Base-by-base conservation (phyloP, 306 rosid genomes). In the Astragalus glycyphyllos region DNA sequence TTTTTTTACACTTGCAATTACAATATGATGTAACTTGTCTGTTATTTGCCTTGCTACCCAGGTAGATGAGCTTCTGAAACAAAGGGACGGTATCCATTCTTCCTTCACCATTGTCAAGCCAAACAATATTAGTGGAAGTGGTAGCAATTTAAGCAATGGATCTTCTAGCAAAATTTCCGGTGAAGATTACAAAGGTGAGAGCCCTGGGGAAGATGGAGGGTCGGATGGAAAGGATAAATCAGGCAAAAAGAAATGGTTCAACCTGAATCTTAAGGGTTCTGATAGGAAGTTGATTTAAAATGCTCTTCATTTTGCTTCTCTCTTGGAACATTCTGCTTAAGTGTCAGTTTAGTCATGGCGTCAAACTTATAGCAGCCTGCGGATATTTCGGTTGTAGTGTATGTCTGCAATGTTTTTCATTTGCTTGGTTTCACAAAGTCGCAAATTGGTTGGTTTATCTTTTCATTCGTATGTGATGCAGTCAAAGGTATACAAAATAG, bases 51-150 rank as follows among this genome's bases (percentile, higher is more conserved):
- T 76, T 26, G 53, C 40, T 56, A 40, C 60, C 11, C 96, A 95
- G 99, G 99, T 95, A 9, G 99, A 91, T 29, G 99, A 95, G 83
- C 91, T 95, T 81, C 91, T 95, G 81, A 95, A 89, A 85, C 91
- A 89, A 80, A 82, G 97, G 74, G 99, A 95, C 57, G 60, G 62
- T 56, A 91, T 91, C 77, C 97, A 95, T 46, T 87, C 91, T 20
- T 60, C 99, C 53, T 95, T 95, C 73, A 84, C 95, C 2, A 80
- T 86, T 58, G 71, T 73, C 1, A 83, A 72, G 76, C 14, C 84
- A 42, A 9, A 10, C 71, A 82, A 9, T 71, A 65, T 47, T 9
- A 79, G 68, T 10, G 92, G 80, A 67, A 77, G 75, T 58, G 77
- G 76, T 62, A 82, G 84, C 59, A 81, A 81, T 67, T 59, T 75